Evolutionary conservation across 2,329 filamentous ascomycete species (phyloP), one percentile per base, ranked within the genome.

Genomic region (Aspergillus pseudoterreus): DNA sequence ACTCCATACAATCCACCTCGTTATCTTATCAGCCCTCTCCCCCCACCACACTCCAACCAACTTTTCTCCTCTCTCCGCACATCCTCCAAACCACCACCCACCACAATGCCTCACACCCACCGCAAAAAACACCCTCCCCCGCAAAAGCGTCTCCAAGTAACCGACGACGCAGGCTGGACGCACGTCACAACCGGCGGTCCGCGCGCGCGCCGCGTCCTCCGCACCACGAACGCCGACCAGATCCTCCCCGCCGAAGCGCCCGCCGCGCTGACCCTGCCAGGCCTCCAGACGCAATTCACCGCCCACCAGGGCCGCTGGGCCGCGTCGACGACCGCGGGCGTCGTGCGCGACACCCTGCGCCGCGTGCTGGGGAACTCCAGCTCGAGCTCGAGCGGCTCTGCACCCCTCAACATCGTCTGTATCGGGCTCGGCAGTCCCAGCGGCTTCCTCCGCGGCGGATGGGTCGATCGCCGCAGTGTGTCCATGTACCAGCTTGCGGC

Each of bases 151-250:
- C 58, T 68, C 41, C 55, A 71, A 62, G 55, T 74, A 48, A 69
- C 66, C 47, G 71, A 71, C 57, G 51, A 63, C 19, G 62, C 71
- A 44, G 73, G 73, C 62, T 76, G 73, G 73, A 75, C 73, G 21
- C 73, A 75, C 56, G 64, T 76, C 53, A 68, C 69, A 17, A 71
- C 61, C 32, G 59, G 50, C 51, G 55, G 51, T 47, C 64, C 63
- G 43, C 46, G 36, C 45, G 64, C 62, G 39, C 61, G 63, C 44
- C 65, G 65, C 32, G 57, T 57, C 33, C 43, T 60, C 27, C 61
- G 57, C 51, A 52, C 39, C 33, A 42, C 53, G 19, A 50, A 21
- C 53, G 2, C 35, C 22, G 17, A 42, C 32, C 43, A 53, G 15
- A 17, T 72, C n/a, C 30, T 53, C 4, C 70, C 71, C 11, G 70